Evolutionary conservation across 495 filamentous ascomycete genomes (phyloP).

Genomic region (Podospora fimiseda): DNA sequence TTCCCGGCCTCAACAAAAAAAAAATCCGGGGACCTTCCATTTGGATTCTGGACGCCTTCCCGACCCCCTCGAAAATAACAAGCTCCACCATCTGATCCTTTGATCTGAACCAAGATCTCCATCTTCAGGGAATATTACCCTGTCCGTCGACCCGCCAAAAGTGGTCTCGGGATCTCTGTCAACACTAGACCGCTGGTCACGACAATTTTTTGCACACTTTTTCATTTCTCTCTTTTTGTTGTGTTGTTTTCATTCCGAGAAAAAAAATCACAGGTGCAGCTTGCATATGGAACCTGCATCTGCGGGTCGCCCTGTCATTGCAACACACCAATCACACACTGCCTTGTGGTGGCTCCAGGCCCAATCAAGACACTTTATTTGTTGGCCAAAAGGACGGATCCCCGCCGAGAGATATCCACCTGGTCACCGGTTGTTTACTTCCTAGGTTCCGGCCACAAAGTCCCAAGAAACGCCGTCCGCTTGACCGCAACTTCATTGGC

Average conservation of each 20-base stretch:
- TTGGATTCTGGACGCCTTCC: background rate
- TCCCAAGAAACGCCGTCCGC: background rate
- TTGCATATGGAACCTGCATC: conserved; percentile 16
- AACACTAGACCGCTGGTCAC: background rate
- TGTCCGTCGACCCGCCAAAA: background rate
- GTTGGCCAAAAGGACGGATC: conserved; percentile 8
- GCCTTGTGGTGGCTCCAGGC: background rate
- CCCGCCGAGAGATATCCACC: conserved; percentile 11
- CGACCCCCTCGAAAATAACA: background rate
- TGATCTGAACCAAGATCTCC: too few relatives aligned
- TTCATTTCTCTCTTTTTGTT: background rate
- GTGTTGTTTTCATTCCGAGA: background rate
- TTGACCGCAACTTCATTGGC: conserved; percentile 18
- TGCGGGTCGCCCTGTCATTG: background rate
- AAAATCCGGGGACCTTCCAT: background rate
- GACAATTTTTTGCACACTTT: conserved; percentile 1
- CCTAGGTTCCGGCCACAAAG: background rate
- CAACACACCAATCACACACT: conserved; percentile 13
- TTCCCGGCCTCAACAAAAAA: conserved; percentile 1
- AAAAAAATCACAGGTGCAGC: conserved; percentile 3
- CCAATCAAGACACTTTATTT: conserved; percentile 10
- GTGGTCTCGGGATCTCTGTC: background rate
- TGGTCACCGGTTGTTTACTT: conserved; percentile 13
- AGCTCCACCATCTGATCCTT: too few relatives aligned
- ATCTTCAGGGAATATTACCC: background rate